Evolutionary conservation across 805 yeast species (phyloP).

Genomic region (Wickerhamiella azyma): DNA sequence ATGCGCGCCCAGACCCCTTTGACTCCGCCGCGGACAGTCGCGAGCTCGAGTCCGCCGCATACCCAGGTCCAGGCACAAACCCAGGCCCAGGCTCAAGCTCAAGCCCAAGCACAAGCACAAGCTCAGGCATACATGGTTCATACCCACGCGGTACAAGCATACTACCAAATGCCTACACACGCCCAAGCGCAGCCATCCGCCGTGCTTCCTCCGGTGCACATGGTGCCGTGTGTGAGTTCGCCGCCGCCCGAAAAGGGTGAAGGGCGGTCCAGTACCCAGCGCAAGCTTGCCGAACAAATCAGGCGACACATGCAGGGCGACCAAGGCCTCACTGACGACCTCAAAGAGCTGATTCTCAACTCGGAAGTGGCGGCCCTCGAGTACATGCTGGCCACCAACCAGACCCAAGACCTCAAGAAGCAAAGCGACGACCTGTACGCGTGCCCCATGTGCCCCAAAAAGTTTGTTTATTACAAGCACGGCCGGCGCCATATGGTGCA

Average conservation of each 20-base stretch:
- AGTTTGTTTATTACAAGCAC: slow-evolving; percentile 5
- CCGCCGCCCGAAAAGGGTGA: background rate
- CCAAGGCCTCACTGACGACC: background rate
- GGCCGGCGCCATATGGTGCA: slow-evolving; percentile 14
- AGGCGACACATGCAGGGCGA: too few relatives aligned
- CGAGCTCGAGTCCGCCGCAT: too few relatives aligned
- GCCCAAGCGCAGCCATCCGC: too few relatives aligned
- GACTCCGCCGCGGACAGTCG: too few relatives aligned
- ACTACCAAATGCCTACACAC: too few relatives aligned
- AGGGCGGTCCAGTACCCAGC: background rate
- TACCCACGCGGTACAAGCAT: too few relatives aligned
- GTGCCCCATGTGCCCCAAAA: slow-evolving; percentile 2
- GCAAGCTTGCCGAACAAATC: too few relatives aligned
- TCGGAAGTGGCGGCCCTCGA: background rate
- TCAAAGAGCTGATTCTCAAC: background rate
- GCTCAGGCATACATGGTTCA: too few relatives aligned
- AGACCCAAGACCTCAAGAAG: background rate
- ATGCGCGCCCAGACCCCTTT: too few relatives aligned
- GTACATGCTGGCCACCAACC: background rate
- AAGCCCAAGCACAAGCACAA: too few relatives aligned
- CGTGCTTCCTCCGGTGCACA: background rate
- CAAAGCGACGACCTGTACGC: background rate
- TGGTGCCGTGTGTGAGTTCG: background rate
- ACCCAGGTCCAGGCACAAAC: too few relatives aligned
- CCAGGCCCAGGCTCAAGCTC: too few relatives aligned